Conservation (phyloP, 1,284 basidiomycete genomes). For the Irpex sp. region DNA sequence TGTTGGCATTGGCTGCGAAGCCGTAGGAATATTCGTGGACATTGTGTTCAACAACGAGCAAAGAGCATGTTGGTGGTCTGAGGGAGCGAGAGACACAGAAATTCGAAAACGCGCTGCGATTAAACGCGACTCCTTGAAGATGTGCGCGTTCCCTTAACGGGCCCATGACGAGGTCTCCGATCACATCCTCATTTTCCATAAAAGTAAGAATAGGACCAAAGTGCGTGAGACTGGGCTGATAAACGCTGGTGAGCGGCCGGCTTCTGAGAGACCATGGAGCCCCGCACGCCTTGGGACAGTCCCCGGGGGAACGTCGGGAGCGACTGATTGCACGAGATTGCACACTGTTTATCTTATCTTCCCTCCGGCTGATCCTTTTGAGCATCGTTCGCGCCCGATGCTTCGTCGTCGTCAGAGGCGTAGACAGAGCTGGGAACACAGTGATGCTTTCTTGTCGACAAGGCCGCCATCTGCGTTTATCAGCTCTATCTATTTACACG, state of each 20-base stretch:
- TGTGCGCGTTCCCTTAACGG: not conserved
- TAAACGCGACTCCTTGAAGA: not conserved
- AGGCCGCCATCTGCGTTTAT: not conserved
- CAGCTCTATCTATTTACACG: not conserved
- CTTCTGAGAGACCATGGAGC: not conserved
- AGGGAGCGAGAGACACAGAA: not conserved
- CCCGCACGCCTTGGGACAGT: too few species aligned
- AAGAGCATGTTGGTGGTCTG: constrained; percentile 1
- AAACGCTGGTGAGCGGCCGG: not conserved
- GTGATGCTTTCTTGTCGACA: not conserved
- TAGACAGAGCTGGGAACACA: not conserved
- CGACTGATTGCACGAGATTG: too few species aligned
- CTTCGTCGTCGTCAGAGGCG: not conserved
- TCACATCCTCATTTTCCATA: not conserved
- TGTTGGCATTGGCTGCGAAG: not conserved
- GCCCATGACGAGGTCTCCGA: not conserved
- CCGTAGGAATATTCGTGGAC: not conserved
- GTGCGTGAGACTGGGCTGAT: not conserved
- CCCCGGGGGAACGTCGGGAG: too few species aligned
- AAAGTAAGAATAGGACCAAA: not conserved
- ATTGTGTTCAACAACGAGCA: constrained; percentile 9
- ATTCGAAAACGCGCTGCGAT: not conserved
- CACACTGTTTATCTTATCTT: not conserved
- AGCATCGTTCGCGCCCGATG: not conserved
- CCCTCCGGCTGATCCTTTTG: not conserved